These are phyloP conservation scores for Aspergillus diversus DNA, from an alignment of 495 filamentous ascomycete genomes.

Conservation along the genomic window DNA sequence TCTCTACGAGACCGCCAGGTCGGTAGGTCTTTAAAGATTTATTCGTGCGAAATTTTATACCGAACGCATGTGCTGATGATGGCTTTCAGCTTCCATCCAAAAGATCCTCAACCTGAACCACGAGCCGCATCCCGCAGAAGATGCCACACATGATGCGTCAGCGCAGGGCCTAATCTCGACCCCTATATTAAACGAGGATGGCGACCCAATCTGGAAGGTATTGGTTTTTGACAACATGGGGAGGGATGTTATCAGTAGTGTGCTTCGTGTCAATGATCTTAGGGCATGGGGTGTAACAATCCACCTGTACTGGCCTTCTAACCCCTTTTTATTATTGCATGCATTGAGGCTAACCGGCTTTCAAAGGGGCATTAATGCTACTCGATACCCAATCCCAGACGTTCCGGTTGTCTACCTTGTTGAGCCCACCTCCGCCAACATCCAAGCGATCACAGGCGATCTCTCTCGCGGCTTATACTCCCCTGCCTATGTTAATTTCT, in stretches of 20 bases:
- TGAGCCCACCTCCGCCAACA: constrained; percentile 81
- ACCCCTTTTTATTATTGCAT: constrained; percentile 3
- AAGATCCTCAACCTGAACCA: constrained; percentile 96
- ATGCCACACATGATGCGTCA: constrained; percentile 56
- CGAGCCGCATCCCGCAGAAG: constrained; percentile 56
- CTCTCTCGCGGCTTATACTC: constrained; percentile 87
- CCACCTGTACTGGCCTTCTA: constrained; percentile 69
- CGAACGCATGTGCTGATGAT: neutral
- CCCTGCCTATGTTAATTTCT: constrained; percentile 95
- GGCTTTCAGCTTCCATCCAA: constrained; percentile 79
- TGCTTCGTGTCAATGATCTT: constrained; percentile 90
- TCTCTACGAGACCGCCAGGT: constrained; percentile 96
- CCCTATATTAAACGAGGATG: constrained; percentile 84
- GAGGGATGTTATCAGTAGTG: constrained; percentile 86
- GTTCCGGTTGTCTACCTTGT: constrained; percentile 95
- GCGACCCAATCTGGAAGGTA: constrained; percentile 80
- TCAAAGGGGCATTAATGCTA: constrained; percentile 70
- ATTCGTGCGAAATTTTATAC: constrained; percentile 51
- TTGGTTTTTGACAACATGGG: constrained; percentile 71
- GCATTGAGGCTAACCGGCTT: neutral
- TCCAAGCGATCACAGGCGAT: constrained; percentile 83
- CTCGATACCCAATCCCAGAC: constrained; percentile 90
- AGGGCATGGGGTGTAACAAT: constrained; percentile 94
- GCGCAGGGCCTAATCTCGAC: constrained; percentile 68
- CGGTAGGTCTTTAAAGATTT: constrained; percentile 72